phyloP scores from a whole-genome alignment of 163 green algal genomes.

The Scenedesmus sp. region DNA sequence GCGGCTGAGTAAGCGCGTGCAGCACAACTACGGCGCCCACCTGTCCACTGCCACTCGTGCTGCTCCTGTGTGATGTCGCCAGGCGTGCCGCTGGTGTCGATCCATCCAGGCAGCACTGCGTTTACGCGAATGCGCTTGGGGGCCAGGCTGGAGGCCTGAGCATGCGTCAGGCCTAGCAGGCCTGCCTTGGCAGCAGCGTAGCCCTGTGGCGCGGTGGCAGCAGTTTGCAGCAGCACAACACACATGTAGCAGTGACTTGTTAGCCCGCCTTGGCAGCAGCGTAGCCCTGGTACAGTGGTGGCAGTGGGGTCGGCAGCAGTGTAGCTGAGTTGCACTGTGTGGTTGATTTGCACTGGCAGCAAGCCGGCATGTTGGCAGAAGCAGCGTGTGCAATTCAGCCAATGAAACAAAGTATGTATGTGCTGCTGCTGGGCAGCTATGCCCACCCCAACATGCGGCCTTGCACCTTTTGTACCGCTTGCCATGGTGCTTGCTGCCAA shows the following conservation, averaged over 20 bases:
- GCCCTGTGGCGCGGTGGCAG: constrained; percentile 47
- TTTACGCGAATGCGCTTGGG: constrained; percentile 60
- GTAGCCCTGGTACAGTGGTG: constrained; percentile 55
- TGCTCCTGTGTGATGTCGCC: constrained; percentile 56
- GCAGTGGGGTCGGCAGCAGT: too few species aligned
- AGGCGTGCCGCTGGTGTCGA: constrained; percentile 60
- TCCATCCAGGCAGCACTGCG: constrained; percentile 69
- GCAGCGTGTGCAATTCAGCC: too few species aligned
- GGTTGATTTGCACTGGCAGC: too few species aligned
- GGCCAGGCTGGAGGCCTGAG: constrained; percentile 60
- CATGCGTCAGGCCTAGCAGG: constrained; percentile 71
- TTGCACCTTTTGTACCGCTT: too few species aligned
- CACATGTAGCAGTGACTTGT: neutral
- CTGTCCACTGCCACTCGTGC: constrained; percentile 65
- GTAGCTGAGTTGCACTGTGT: neutral
- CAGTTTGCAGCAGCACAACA: neutral
- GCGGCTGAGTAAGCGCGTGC: too few species aligned
- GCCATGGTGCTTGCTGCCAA: too few species aligned
- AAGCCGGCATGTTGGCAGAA: too few species aligned
- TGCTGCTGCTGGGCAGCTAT: too few species aligned
- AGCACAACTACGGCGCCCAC: constrained; percentile 28
- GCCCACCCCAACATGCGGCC: too few species aligned
- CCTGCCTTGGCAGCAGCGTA: constrained; percentile 73
- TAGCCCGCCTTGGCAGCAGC: constrained; percentile 66
- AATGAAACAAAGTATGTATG: too few species aligned